Evolutionary conservation across 73 alveolate species (phyloP).

Genomic region (Diophrys sp.): DNA sequence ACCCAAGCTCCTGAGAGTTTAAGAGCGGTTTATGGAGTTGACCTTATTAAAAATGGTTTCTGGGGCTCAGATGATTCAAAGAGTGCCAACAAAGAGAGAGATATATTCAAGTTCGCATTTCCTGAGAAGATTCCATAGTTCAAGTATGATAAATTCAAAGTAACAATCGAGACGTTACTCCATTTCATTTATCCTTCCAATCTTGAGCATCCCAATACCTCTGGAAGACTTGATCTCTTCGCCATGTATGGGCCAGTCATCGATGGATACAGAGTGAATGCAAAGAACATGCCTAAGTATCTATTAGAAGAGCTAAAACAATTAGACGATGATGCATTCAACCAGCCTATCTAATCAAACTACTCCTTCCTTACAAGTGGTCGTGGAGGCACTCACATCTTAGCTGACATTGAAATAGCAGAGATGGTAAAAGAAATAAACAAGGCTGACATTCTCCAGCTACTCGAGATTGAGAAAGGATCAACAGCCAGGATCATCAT

Average conservation of each 20-base stretch:
- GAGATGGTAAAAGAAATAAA: conserved; percentile 88
- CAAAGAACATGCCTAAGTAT: background rate
- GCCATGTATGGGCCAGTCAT: conserved; percentile 94
- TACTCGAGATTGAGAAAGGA: conserved; percentile 90
- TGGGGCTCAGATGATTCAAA: conserved; percentile 87
- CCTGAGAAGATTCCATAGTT: conserved; percentile 94
- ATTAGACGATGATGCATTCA: conserved; percentile 66
- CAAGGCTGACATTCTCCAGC: conserved; percentile 78
- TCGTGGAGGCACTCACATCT: conserved; percentile 85
- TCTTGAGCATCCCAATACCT: conserved; percentile 91
- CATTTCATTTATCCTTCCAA: conserved; percentile 94
- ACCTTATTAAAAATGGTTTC: conserved; percentile 83
- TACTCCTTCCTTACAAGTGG: conserved; percentile 76
- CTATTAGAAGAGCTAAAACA: conserved; percentile 1
- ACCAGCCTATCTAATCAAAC: conserved; percentile 53
- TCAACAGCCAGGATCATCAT: conserved; percentile 92
- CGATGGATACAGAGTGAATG: conserved; percentile 32
- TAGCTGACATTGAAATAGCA: conserved; percentile 86
- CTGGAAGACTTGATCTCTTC: conserved; percentile 91
- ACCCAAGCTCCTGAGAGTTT: conserved; percentile 45
- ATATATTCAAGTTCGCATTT: conserved; percentile 86
- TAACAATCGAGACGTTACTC: conserved; percentile 77
- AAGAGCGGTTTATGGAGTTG: conserved; percentile 84
- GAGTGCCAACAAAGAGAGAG: conserved; percentile 94
- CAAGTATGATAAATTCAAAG: conserved; percentile 75